Conservation (phyloP, 2,329 filamentous ascomycete genomes). For the Mycocentrospora acerina region DNA sequence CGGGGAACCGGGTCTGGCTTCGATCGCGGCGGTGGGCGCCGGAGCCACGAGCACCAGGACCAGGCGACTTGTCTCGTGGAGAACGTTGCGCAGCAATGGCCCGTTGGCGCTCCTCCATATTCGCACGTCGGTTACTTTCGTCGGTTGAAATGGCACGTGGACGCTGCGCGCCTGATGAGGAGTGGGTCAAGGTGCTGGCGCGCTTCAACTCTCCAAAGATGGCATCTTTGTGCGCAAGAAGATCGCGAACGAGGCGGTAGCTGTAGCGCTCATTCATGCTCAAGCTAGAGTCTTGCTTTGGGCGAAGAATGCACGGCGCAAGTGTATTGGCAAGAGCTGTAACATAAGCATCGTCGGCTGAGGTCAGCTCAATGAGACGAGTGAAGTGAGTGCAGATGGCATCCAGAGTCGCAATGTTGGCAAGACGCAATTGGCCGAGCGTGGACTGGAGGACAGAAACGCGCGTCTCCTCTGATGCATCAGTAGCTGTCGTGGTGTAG, state of each 20-base stretch:
- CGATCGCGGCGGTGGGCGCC: slow-evolving; percentile 67
- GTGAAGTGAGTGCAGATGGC: slow-evolving; percentile 98
- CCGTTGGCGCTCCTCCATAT: slow-evolving; percentile 90
- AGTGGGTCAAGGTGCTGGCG: slow-evolving; percentile 68
- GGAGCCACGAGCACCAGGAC: slow-evolving; percentile 53
- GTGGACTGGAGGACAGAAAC: slow-evolving; percentile 94
- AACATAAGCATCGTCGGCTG: slow-evolving; percentile 86
- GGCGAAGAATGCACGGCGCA: slow-evolving; percentile 84
- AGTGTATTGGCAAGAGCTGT: slow-evolving; percentile 71
- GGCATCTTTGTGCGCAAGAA: slow-evolving; percentile 89
- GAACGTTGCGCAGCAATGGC: slow-evolving; percentile 68
- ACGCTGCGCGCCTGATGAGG: slow-evolving; percentile 60
- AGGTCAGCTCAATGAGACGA: slow-evolving; percentile 92
- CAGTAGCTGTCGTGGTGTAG: slow-evolving; percentile 79
- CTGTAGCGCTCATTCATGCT: slow-evolving; percentile 95
- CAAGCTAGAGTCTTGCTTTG: slow-evolving; percentile 81
- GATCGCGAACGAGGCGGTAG: slow-evolving; percentile 84
- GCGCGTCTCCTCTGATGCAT: slow-evolving; percentile 67
- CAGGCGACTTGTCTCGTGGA: slow-evolving; percentile 72
- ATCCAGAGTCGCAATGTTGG: slow-evolving; percentile 98
- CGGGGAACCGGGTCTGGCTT: slow-evolving; percentile 81
- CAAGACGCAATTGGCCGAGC: slow-evolving; percentile 87
- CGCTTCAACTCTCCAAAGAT: slow-evolving; percentile 97
- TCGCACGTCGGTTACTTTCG: slow-evolving; percentile 88
- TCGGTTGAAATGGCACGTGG: slow-evolving; percentile 90